Percentiles rank a stretch among this genome's conserved stretches.
These are phyloP conservation scores for Russula ochroleuca DNA, from an alignment of 768 basidiomycete species.

Conservation along the genomic window DNA sequence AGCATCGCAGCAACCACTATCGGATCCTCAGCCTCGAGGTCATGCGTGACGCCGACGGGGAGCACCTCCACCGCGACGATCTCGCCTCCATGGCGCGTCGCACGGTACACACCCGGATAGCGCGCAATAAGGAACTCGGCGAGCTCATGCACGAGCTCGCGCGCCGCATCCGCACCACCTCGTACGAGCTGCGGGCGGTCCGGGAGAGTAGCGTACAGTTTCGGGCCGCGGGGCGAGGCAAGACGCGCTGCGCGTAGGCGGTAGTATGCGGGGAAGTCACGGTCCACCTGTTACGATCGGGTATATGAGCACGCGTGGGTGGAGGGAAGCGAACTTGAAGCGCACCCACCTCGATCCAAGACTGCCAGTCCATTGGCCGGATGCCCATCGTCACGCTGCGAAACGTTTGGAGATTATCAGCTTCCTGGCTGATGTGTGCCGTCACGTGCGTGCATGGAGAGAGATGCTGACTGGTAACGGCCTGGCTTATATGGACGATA, in stretches of 20 bases:
- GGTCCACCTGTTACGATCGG: constrained; percentile 47
- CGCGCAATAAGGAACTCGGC: constrained; percentile 61
- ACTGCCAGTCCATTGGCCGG: constrained; percentile 59
- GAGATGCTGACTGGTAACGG: constrained; percentile 47
- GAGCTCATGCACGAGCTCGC: constrained; percentile 64
- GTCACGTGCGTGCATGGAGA: not conserved
- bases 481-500: constrained; percentile 65
- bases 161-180: constrained; percentile 36
- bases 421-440: not conserved
- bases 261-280: constrained; percentile 51
- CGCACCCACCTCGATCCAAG: constrained; percentile 63
- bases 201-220: constrained; percentile 39
- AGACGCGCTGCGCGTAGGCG: constrained; percentile 56
- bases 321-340: too few species aligned
- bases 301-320: not conserved
- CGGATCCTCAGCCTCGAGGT: constrained; percentile 51
- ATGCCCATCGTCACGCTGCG: constrained; percentile 66
- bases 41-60: constrained; percentile 46
- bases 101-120: constrained; percentile 54
- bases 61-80: constrained; percentile 51
- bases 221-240: constrained; percentile 42
- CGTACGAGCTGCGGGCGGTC: constrained; percentile 35
- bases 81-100: constrained; percentile 42
- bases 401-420: not conserved
- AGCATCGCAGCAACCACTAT: constrained; percentile 59